phyloP scores from a whole-genome alignment of 805 yeast species.

The Scheffersomyces amazonensis region DNA sequence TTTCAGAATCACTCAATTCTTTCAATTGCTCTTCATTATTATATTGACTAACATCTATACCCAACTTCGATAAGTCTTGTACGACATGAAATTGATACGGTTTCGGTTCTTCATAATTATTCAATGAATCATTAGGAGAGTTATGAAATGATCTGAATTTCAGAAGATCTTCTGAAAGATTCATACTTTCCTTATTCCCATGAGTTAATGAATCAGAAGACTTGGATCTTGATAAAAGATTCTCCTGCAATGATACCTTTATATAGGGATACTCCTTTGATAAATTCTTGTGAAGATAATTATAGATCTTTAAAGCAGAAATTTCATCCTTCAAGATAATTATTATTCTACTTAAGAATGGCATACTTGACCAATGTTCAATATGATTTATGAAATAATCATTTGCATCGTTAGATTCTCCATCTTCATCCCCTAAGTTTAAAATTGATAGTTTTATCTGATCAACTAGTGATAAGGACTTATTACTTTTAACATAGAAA shows the following conservation, averaged over 20 bases:
- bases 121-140: slow-evolving; percentile 5
- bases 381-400: slow-evolving; percentile 24
- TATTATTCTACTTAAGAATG: slow-evolving; percentile 36
- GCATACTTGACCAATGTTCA: slow-evolving; percentile 35
- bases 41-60: slow-evolving; percentile 25
- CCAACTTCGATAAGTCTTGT: slow-evolving; percentile 26
- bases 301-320: slow-evolving; percentile 22
- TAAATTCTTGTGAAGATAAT: slow-evolving; percentile 12
- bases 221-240: slow-evolving; percentile 31
- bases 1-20: slow-evolving; percentile 13
- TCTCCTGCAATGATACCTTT: slow-evolving; percentile 35
- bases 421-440: slow-evolving; percentile 17
- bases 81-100: slow-evolving; percentile 29
- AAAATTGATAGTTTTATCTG: slow-evolving; percentile 30
- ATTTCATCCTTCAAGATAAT: slow-evolving; percentile 31
- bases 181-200: slow-evolving; percentile 12
- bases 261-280: slow-evolving; percentile 12
- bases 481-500: slow-evolving; percentile 1
- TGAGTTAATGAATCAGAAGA: slow-evolving; percentile 21
- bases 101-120: slow-evolving; percentile 30
- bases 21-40: slow-evolving; percentile 19
- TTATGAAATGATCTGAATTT: slow-evolving; percentile 21
- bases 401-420: not conserved
- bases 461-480: slow-evolving; percentile 28
- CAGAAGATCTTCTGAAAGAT: slow-evolving; percentile 17